These are phyloP conservation scores for Cyclotella distinguenda DNA, from an alignment of 108 stramenopile genomes.

Conservation along the genomic window DNA sequence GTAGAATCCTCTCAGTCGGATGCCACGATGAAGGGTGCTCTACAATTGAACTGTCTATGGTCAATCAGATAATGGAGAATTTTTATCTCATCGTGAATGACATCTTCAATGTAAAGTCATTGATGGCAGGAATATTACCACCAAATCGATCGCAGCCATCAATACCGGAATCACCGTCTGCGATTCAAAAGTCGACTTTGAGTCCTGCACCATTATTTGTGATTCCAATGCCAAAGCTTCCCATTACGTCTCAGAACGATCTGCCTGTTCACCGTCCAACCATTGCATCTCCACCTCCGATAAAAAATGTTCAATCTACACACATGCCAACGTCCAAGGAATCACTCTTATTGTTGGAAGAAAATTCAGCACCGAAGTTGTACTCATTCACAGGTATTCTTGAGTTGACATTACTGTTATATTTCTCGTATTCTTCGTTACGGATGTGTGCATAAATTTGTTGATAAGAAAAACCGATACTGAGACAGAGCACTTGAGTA, in stretches of 20 bases:
- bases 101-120: conserved; percentile 17
- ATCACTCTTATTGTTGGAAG: background rate
- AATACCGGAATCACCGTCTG: too few relatives aligned
- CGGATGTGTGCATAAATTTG: too few relatives aligned
- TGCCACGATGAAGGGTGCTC: conserved; percentile 30
- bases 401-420: too few relatives aligned
- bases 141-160: background rate
- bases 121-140: background rate
- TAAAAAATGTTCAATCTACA: background rate
- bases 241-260: background rate
- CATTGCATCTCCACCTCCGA: background rate
- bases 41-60: conserved; percentile 18
- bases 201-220: too few relatives aligned
- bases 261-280: background rate
- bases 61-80: conserved; percentile 17
- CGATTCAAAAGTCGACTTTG: too few relatives aligned
- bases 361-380: background rate
- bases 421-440: too few relatives aligned
- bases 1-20: conserved; percentile 21
- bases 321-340: background rate
- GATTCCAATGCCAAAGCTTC: too few relatives aligned
- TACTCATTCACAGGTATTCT: too few relatives aligned
- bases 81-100: conserved; percentile 38
- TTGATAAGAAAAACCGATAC: too few relatives aligned
- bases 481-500: too few relatives aligned